Conservation (phyloP, 768 basidiomycete species). For the Baorangia bicolor region DNA sequence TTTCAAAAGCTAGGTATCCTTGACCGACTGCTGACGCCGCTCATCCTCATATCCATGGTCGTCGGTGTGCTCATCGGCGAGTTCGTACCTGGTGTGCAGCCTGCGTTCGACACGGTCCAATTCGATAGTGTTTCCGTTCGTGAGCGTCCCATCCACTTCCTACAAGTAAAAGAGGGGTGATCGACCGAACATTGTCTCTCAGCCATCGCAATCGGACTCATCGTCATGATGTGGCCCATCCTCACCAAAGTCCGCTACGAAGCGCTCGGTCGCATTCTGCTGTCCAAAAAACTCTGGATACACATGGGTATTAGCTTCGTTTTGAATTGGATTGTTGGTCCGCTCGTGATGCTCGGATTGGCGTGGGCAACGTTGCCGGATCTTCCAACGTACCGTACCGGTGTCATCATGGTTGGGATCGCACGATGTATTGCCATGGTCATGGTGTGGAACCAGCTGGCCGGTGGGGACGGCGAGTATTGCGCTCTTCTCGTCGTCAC, state of each 20-base stretch:
- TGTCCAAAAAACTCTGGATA: slow-evolving; percentile 52
- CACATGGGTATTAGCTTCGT: slow-evolving; percentile 67
- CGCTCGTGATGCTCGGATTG: slow-evolving; percentile 76
- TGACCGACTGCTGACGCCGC: too few species aligned
- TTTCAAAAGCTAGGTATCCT: slow-evolving; percentile 45
- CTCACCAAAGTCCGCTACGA: slow-evolving; percentile 79
- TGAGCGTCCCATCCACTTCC: slow-evolving; percentile 39
- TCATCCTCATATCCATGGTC: slow-evolving; percentile 72
- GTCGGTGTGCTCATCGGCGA: slow-evolving; percentile 73
- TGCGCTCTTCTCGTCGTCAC: slow-evolving; percentile 81
- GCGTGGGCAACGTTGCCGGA: slow-evolving; percentile 88
- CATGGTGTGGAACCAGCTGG: slow-evolving; percentile 79
- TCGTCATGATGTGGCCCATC: slow-evolving; percentile 89
- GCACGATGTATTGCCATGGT: slow-evolving; percentile 56
- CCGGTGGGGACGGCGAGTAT: slow-evolving; percentile 64
- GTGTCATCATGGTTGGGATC: slow-evolving; percentile 77
- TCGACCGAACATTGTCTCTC: not conserved
- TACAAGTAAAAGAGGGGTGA: not conserved
- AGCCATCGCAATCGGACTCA: slow-evolving; percentile 81
- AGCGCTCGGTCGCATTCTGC: slow-evolving; percentile 55
- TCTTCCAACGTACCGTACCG: slow-evolving; percentile 67
- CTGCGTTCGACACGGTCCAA: too few species aligned
- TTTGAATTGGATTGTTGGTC: slow-evolving; percentile 80
- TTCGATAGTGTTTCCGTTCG: slow-evolving; percentile 76
- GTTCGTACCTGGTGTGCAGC: slow-evolving; percentile 59